Base-by-base conservation (phyloP, 2,329 filamentous ascomycete species). In the Ilyonectria mors-panacis region DNA sequence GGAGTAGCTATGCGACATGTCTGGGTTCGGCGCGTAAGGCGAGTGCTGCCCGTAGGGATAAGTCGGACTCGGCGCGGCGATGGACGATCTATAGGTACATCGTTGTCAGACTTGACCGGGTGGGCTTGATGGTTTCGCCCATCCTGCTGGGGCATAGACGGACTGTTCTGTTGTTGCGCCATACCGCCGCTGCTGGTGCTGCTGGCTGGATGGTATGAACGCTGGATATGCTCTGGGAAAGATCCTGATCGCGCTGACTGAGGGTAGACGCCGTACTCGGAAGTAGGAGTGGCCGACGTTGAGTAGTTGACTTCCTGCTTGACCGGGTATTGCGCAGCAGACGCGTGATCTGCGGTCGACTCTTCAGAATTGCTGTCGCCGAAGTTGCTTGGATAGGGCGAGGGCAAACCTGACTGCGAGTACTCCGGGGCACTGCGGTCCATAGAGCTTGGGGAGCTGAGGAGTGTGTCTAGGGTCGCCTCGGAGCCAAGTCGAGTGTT, bases 61-160 rank as follows among this genome's bases (percentile, higher is more conserved):
- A 77, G 94, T 95, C 68, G 95, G 95, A 87, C 94, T 97, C 79
- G 94, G 93, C 78, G 93, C 92, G 83, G 94, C 93, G 82, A 98
- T 97, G 82, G 94, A 97, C 79, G 95, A 97, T 98, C 95, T 98
- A 97, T 95, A 92, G 94, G 94, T 87, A 97, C 91, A 91, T 94
- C 92, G 89, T 89, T 89, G 94, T 97, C 93, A 97, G 95, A 97
- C 85, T 94, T 95, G 85, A 92, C 88, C 88, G 90, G 87, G 82
- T 88, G 87, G 85, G 89, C 88, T 86, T 91, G 92, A 91, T 93
- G 90, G 88, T 87, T 92, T 85, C 88, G 87, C 80, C 83, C 93
- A 94, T 94, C 93, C 89, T 91, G 89, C 86, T 93, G 87, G 91
- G 92, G 88, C 88, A 94, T 89, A 85, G 94, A 97, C 94, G 94